Percentiles rank a stretch among this genome's conserved stretches.
These are phyloP conservation scores for Peronospora tabacina DNA, from an alignment of 352 stramenopile genomes.

Conservation along the genomic window DNA sequence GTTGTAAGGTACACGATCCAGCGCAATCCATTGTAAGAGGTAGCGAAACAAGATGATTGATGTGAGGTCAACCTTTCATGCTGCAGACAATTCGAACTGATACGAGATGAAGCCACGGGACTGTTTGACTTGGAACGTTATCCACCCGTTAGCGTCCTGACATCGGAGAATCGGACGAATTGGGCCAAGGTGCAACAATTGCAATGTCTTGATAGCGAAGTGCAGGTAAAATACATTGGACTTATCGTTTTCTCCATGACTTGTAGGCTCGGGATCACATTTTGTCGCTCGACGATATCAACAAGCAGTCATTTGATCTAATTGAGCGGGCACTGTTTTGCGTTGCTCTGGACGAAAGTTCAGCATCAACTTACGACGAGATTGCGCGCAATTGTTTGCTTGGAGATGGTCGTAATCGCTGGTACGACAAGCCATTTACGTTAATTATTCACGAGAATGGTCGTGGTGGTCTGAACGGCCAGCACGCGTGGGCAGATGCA, in stretches of 20 bases:
- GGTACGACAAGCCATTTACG: constrained; percentile 98
- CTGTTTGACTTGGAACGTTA: constrained; percentile 84
- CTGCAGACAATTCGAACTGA: constrained; percentile 71
- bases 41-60: background rate
- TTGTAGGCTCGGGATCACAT: constrained; percentile 70
- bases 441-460: constrained; percentile 95
- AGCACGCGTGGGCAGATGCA: constrained; percentile 97
- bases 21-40: background rate
- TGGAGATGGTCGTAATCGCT: constrained; percentile 91
- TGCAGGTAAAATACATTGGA: background rate
- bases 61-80: background rate
- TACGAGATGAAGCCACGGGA: constrained; percentile 75
- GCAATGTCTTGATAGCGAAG: background rate
- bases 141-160: constrained; percentile 89
- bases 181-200: constrained; percentile 85
- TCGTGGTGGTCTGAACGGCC: constrained; percentile 91
- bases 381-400: constrained; percentile 81
- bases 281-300: constrained; percentile 74
- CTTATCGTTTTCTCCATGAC: background rate
- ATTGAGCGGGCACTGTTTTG: constrained; percentile 91
- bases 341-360: constrained; percentile 89
- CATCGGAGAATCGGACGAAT: constrained; percentile 90
- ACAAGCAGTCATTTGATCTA: constrained; percentile 87
- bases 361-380: constrained; percentile 73
- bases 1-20: constrained; percentile 42